These are phyloP conservation scores for Russula sp. DNA, from an alignment of 768 basidiomycete genomes.

Conservation along the genomic window DNA sequence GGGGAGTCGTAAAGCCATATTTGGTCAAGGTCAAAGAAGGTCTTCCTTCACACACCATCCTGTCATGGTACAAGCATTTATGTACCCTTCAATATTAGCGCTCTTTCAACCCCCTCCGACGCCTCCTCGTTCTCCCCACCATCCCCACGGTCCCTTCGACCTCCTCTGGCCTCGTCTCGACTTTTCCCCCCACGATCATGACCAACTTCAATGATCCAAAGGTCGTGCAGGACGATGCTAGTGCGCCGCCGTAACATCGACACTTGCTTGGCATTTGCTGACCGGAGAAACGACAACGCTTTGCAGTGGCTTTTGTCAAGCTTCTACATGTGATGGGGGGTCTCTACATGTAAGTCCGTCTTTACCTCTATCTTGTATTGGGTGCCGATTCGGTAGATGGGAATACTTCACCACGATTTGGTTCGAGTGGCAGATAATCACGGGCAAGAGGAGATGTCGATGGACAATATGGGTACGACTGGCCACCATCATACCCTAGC, in stretches of 20 bases:
- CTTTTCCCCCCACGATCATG: conserved; percentile 11
- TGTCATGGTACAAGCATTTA: neutral
- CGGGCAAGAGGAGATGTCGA: conserved; percentile 18
- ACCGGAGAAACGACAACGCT: neutral
- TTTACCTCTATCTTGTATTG: neutral
- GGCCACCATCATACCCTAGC: neutral
- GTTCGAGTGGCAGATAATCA: conserved; percentile 29
- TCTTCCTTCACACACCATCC: conserved; percentile 8
- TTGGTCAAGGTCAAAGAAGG: no score
- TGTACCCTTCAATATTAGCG: conserved; percentile 5
- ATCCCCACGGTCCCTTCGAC: conserved; percentile 1
- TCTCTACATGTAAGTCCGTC: conserved; percentile 15
- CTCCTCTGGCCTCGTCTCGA: neutral
- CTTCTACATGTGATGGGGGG: conserved; percentile 22
- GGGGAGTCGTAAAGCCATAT: neutral
- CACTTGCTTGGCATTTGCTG: neutral
- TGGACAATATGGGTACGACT: conserved; percentile 24
- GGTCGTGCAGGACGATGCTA: conserved; percentile 8
- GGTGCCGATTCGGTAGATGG: conserved; percentile 16
- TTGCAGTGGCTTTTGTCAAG: conserved; percentile 21
- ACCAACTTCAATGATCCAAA: conserved; percentile 23
- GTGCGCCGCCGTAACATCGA: conserved; percentile 1
- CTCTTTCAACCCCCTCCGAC: neutral
- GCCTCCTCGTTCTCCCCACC: conserved; percentile 4
- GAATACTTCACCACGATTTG: conserved; percentile 18